Conservation (phyloP, 2,329 filamentous ascomycete species). For the Fusarium sp. region DNA sequence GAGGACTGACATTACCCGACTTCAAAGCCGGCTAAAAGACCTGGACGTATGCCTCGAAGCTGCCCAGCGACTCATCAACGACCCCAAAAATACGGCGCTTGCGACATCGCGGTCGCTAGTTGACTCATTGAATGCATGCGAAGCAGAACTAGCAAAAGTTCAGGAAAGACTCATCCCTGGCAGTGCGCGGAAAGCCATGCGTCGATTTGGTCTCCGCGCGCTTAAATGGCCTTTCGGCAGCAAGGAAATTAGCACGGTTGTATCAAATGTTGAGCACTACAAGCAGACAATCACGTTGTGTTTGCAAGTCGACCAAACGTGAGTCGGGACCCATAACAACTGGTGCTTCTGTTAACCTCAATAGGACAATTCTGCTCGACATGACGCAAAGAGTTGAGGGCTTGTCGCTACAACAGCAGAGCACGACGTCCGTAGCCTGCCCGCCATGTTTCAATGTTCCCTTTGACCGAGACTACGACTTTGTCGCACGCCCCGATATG, state of each 20-base stretch:
- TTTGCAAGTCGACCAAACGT: background rate
- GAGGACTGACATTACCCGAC: background rate
- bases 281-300: background rate
- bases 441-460: constrained; percentile 24
- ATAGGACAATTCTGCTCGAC: background rate
- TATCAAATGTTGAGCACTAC: background rate
- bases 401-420: background rate
- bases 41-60: background rate
- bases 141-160: rapidly evolving
- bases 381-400: background rate
- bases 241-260: background rate
- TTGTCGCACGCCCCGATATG: constrained; percentile 43
- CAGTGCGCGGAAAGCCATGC: background rate
- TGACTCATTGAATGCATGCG: background rate
- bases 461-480: constrained; percentile 46
- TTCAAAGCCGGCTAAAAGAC: background rate
- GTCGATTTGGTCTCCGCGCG: background rate
- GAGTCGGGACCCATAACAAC: rapidly evolving
- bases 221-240: background rate
- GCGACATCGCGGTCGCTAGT: background rate
- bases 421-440: rapidly evolving
- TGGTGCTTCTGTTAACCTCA: rapidly evolving
- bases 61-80: background rate
- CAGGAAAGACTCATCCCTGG: background rate
- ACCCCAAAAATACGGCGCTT: background rate